A percentile compares a stretch with the other conserved stretches of the same genome.
Conservation (phyloP, 352 stramenopile genomes). For the Pythium utonaiense region DNA sequence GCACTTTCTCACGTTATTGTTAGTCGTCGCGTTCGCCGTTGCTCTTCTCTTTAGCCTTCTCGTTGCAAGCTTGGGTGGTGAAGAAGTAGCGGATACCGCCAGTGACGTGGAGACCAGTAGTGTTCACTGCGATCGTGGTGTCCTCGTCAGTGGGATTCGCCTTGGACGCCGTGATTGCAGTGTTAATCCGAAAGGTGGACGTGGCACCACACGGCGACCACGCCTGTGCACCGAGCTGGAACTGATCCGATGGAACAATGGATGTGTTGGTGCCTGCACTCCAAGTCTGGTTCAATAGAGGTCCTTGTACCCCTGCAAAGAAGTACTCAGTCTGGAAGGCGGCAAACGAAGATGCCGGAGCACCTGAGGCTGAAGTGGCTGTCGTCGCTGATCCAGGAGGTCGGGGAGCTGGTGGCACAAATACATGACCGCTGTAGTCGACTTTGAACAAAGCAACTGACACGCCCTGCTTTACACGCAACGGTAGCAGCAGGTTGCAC, state of each 20-base stretch:
- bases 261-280: conserved; percentile 8
- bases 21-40: not conserved
- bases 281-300: conserved; percentile 18
- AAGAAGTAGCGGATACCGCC: conserved; percentile 23
- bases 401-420: conserved; percentile 13
- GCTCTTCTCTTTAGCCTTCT: not conserved
- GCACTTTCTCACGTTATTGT: too few species aligned
- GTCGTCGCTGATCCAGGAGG: not conserved
- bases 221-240: conserved; percentile 19
- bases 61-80: not conserved
- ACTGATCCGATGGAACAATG: conserved; percentile 14
- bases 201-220: conserved; percentile 26
- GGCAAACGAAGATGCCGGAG: not conserved
- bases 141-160: not conserved
- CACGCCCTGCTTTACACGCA: conserved; percentile 19
- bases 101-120: conserved; percentile 14
- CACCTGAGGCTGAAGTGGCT: not conserved
- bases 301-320: conserved; percentile 18
- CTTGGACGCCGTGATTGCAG: conserved; percentile 21
- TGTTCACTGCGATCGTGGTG: conserved; percentile 20
- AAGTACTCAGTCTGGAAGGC: conserved; percentile 27
- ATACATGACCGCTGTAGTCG: conserved; percentile 24
- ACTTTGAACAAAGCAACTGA: conserved; percentile 25
- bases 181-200: conserved; percentile 28
- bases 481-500: conserved; percentile 26